Evolutionary conservation across 75 land plant species (phyloP), one percentile per base, ranked within the genome.

Genomic region (Sequoiadendron giganteum): DNA sequence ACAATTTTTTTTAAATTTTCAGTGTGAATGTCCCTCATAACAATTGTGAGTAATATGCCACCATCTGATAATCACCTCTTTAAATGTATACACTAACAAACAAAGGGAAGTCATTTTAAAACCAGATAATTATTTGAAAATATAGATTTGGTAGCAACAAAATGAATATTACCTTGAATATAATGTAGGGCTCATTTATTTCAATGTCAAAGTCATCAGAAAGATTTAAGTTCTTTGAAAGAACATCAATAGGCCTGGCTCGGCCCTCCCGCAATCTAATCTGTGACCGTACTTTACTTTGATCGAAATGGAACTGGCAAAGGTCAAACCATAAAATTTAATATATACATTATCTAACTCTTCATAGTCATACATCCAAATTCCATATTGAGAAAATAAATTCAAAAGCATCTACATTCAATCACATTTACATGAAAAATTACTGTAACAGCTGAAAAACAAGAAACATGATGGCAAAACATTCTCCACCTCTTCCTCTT

Each of bases 261-360:
- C 99, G 97, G 36, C 99, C 99, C 83, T 98, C 99, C 73, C 94
- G 95, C 87, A 97, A 80, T 87, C 99, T 92, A 42, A 98, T 97
- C 87, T 97, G 92, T 85, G 99, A 95, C 42, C 99, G 94, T 43
- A 95, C 87, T 91, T 98, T 98, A 93, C 99, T 98, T 94, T 98
- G 99, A 90, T 95, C 97, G 89, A 98, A 98, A 89, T 97, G 99
- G 86, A 98, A 98, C 99, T 96, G 98, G 56, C 47, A 75, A 58
- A 58, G 43, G 38, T 40, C 39, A 87, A 87, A 34, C 25, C 16
- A 25, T 38, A 48, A 9, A 55, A 14, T 55, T 55, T 1, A 55
- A 55, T 15, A 55, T 55, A 55, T 30, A 48, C 19, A 42, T 1
- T 42, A 42, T 42, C 43, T 42, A 84, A 85, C 10, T 48, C 13